Base-by-base conservation (phyloP, 257 asterid genomes). In the Nemophila menziesii region DNA sequence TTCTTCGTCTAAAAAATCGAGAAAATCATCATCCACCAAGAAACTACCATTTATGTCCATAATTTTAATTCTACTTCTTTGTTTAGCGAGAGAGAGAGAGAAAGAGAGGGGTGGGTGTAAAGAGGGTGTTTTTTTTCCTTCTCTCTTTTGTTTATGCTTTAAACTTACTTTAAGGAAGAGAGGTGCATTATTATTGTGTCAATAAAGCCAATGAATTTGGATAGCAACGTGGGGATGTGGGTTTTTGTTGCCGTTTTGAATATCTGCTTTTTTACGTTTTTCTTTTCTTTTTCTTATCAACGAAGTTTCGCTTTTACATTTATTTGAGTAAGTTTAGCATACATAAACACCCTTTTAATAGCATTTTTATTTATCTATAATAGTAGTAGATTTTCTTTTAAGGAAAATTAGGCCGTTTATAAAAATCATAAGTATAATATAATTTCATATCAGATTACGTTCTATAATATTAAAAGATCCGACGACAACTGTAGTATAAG, bases 1-100 rank as follows among this genome's bases (percentile, higher is more conserved):
- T 34, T 46, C 82, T 20, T 52, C 81, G n/a, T 72, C 86, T 39
- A 69, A 49, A 62, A 78, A 86, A 74, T 81, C 49, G 48, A 86
- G 70, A 36, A 81, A 68, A 10, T 77, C 73, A n/a, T 41, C 87
- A 33, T 61, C 82, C 43, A 59, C 68, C 39, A 54, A 19, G 57
- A 76, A 72, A 57, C 70, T 51, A 23, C 62, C 52, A 29, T 29
- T 29, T 16, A 51, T 66, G 11, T 44, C 26, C 16, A 16, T 34
- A 15, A 58, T 46, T 59, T 70, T 67, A 72, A 43, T 63, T 47
- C 69, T 54, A 67, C 76, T 84, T 75, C 78, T 48, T 39, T 17
- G 47, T 42, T 22, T 36, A 10, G 12, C 3, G 9, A 29, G 36
- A 29, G 36, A 7, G 8, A 7, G 8, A 7, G 7, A 7, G 36